Evolutionary conservation across 306 rosid species (phyloP), one percentile per base, ranked within the genome.

Genomic region (Cercis canadensis): DNA sequence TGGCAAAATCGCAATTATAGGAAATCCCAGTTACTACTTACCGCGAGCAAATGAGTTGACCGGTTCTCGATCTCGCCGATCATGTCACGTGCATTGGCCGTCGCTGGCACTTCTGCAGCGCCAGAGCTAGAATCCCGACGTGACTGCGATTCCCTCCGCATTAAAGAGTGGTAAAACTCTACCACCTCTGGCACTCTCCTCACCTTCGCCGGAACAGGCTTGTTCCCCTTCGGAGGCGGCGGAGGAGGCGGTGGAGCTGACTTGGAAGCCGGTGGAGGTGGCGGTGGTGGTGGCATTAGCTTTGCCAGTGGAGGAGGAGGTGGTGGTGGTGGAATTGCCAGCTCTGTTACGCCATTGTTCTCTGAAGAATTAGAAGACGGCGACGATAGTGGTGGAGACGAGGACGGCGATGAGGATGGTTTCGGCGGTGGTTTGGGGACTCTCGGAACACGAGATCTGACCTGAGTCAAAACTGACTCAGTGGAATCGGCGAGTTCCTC

Each of bases 1-100:
- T 85, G 89, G 88, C 83, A 83, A 53, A 62, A 58, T 19, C 21
- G 96, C 47, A 82, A 87, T 75, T 83, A 65, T 14, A 0, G 41
- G 4, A 29, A 32, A 63, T 63, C 57, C 64, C 75, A 76, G 56
- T 41, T 15, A 71, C 60, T 59, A 88, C 99, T 86, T 83, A 95
- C 99, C 43, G 96, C 96, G 65, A 87, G 84, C 72, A 95, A 67
- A 75, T 95, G 85, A 50, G 96, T 51, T 0, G 99, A 95, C n/a
- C 99, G 97, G 81, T 95, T 95, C 87, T 91, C 99, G n/a, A 95
- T 95, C 88, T 95, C 99, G 45, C 97, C 99, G 87, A 95, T 95
- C 99, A 95, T 95, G 82, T 91, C 96, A 5, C 99, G 97, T 17
- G 99, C 81, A 33, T 83, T 95, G 47, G 95, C 78, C 41, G 91